These are phyloP conservation scores for Fusarium miscanthi DNA, from an alignment of 2,329 filamentous ascomycete genomes.

Conservation along the genomic window DNA sequence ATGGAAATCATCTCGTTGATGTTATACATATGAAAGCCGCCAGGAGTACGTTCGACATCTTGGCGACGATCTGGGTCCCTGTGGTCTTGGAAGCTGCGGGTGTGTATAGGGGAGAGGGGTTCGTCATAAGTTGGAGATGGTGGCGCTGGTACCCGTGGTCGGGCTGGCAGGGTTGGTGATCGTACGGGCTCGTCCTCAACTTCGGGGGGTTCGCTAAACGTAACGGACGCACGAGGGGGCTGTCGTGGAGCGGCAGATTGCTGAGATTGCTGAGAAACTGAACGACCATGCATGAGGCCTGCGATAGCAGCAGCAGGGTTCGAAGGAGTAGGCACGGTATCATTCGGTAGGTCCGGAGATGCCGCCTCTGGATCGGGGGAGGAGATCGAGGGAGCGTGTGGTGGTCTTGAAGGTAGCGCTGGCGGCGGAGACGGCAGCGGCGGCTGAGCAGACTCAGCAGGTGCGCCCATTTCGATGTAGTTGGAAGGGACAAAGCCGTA, in stretches of 20 bases:
- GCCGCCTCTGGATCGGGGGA: slow-evolving; percentile 24
- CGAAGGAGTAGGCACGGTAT: slow-evolving; percentile 44
- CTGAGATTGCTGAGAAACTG: slow-evolving; percentile 49
- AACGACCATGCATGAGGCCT: slow-evolving; percentile 63
- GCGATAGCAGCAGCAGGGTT: slow-evolving; percentile 67
- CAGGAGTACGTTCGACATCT: slow-evolving; percentile 67
- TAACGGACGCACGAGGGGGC: slow-evolving; percentile 40
- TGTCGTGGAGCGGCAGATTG: slow-evolving; percentile 43
- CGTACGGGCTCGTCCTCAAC: slow-evolving; percentile 48
- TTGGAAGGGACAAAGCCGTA: slow-evolving; percentile 96
- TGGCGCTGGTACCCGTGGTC: slow-evolving; percentile 43
- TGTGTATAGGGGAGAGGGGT: slow-evolving; percentile 33
- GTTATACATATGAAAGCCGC: slow-evolving; percentile 93
- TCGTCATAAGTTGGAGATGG: slow-evolving; percentile 41
- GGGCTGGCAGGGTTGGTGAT: slow-evolving; percentile 55
- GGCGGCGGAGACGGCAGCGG: slow-evolving; percentile 53
- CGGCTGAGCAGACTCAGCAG: slow-evolving; percentile 56
- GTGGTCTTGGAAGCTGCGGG: slow-evolving; percentile 49
- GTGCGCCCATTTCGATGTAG: slow-evolving; percentile 82
- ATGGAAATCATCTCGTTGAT: slow-evolving; percentile 98
- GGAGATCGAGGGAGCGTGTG: slow-evolving; percentile 45
- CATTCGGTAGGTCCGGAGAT: slow-evolving; percentile 49
- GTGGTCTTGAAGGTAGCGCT: slow-evolving; percentile 57
- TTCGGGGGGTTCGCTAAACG: slow-evolving; percentile 43
- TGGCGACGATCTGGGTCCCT: slow-evolving; percentile 40